Evolutionary conservation across 345 rosid species (phyloP), one percentile per base, ranked within the genome.

Genomic region (Arabidopsis arenosa): DNA sequence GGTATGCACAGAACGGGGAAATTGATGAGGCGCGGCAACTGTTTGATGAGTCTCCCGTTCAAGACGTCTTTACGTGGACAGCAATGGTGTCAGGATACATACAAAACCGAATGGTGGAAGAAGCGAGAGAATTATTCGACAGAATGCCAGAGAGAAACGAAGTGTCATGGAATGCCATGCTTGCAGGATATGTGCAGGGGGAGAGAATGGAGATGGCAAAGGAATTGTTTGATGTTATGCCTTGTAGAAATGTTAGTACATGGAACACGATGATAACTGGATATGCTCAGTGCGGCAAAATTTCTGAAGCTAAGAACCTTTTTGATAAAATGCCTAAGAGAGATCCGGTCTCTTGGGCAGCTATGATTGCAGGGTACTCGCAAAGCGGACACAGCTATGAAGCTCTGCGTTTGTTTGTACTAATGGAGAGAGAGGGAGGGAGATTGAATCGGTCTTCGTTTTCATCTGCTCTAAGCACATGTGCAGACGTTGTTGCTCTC

Each of bases 191-290:
- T 80, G 91, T 84, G 26, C 88, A 89, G 77, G 60, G 67, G 7
- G 80, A 80, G 74, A 80, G 60, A 78, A 77, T 89, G 80, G 85
- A 78, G 62, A 83, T 70, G 84, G 94, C 94, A 8, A 82, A 80
- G 77, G 81, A 87, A 39, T 67, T 89, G 75, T 89, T 89, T 9
- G 91, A 89, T 49, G 77, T 62, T 48, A 87, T 89, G 90, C 86
- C 86, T 59, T 78, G 47, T 48, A 67, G 76, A 11, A 80, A 89
- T 65, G 72, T 79, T 65, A 79, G 85, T 65, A 83, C 94, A 14
- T 89, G 94, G 94, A 89, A 87, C 76, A 87, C 91, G 17, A 84
- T 89, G 85, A 82, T 89, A 28, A 83, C 94, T 3, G 91, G 94
- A 33, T 87, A 83, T 75, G 85, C 87, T 70, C 91, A 84, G 76